Conservation (phyloP, 1,284 basidiomycete genomes). For the Irpex lacteus region DNA sequence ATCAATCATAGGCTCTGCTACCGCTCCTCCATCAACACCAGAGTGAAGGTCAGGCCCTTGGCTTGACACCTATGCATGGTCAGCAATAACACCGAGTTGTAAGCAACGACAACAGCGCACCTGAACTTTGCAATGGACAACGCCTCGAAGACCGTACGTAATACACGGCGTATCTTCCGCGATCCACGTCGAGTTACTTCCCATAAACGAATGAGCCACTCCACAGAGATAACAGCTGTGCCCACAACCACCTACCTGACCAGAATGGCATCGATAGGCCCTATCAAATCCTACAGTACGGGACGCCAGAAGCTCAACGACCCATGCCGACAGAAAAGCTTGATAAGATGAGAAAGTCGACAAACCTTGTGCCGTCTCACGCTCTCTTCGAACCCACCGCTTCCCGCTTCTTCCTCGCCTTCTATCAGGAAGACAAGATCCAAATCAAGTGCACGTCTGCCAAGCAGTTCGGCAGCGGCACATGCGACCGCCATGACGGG, state of each 20-base stretch:
- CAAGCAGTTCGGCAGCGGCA: conserved; percentile 81
- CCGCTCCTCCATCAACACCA: conserved; percentile 90
- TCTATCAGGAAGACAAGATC: conserved; percentile 93
- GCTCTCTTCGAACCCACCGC: conserved; percentile 77
- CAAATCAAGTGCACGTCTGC: conserved; percentile 71
- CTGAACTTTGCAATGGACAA: conserved; percentile 80
- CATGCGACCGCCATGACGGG: conserved; percentile 91
- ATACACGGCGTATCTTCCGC: conserved; percentile 93
- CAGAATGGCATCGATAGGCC: conserved; percentile 82
- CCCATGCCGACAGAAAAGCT: conserved; percentile 4
- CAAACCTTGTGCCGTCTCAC: conserved; percentile 74
- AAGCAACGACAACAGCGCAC: conserved; percentile 32
- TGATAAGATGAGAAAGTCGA: conserved; percentile 6
- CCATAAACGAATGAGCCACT: background rate
- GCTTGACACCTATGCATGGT: conserved; percentile 52
- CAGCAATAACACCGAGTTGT: background rate
- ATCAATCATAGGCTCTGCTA: conserved; percentile 89
- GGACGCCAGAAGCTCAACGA: background rate
- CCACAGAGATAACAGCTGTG: background rate
- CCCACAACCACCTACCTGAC: conserved; percentile 52
- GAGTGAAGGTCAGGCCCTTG: conserved; percentile 79
- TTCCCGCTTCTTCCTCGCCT: conserved; percentile 95
- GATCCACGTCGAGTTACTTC: conserved; percentile 95
- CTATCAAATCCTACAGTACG: conserved; percentile 63
- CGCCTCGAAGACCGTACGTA: conserved; percentile 92